These are phyloP conservation scores for Sugiyamaella marilandica DNA, from an alignment of 805 yeast genomes.

Conservation along the genomic window DNA sequence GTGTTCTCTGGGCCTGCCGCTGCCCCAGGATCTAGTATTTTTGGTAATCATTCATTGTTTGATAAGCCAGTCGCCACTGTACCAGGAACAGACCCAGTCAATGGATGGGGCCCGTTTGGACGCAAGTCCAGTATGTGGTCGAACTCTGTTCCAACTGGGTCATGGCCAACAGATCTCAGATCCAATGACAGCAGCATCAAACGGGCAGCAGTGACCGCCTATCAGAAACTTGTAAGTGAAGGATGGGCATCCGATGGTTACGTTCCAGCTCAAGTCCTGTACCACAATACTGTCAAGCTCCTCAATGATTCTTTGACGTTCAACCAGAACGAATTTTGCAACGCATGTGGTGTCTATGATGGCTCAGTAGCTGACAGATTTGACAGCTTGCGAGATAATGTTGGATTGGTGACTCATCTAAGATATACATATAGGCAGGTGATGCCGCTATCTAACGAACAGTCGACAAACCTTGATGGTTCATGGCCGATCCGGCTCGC, in stretches of 20 bases:
- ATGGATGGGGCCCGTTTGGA: conserved; percentile 1
- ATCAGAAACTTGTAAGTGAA: conserved; percentile 19
- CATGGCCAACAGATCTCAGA: background rate
- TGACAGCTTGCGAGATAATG: conserved; percentile 29
- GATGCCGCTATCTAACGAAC: background rate
- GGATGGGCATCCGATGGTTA: conserved; percentile 31
- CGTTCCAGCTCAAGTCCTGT: conserved; percentile 33
- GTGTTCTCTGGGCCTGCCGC: background rate
- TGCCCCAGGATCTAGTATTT: background rate
- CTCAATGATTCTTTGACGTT: conserved; percentile 18
- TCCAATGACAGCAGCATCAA: conserved; percentile 17
- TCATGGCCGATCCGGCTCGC: conserved; percentile 1
- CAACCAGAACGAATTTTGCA: conserved; percentile 28
- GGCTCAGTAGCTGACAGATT: conserved; percentile 17
- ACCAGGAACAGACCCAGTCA: background rate
- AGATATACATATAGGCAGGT: background rate
- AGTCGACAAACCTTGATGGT: background rate
- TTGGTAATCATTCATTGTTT: background rate
- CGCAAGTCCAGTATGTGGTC: conserved; percentile 9
- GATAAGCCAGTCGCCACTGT: background rate
- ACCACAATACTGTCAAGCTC: conserved; percentile 25
- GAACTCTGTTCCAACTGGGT: background rate
- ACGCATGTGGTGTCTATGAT: conserved; percentile 24
- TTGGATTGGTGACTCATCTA: conserved; percentile 33
- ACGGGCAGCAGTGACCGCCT: conserved; percentile 24